A percentile compares a stretch with the other conserved stretches of the same genome.
Conservation (phyloP, 208 protist species). For the Leishmania mexicana region DNA sequence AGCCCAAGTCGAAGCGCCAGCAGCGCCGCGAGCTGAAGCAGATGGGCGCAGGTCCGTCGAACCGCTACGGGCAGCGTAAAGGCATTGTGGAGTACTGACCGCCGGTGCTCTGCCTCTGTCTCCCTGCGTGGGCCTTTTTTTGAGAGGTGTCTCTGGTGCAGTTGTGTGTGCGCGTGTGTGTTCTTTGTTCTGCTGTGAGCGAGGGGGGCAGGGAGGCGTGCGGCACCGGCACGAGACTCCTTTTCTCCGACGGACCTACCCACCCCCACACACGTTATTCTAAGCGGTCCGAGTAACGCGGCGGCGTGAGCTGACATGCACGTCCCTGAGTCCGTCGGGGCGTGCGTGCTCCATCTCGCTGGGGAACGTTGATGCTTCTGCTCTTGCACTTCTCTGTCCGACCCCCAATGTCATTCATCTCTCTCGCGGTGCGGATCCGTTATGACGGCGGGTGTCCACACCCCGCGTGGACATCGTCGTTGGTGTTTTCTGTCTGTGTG, state of each 20-base stretch:
- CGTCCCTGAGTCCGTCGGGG: not conserved
- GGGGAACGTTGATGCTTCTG: not conserved
- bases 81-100: slow-evolving; percentile 64
- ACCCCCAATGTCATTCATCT: not conserved
- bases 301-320: not conserved
- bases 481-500: not conserved
- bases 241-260: not conserved
- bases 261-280: not conserved
- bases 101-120: not conserved
- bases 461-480: not conserved
- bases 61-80: slow-evolving; percentile 64
- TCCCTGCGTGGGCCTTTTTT: not conserved
- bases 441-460: not conserved
- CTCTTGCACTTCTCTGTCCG: not conserved
- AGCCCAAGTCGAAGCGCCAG: slow-evolving; percentile 67
- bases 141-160: not conserved
- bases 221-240: not conserved
- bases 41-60: slow-evolving; percentile 46
- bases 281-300: not conserved
- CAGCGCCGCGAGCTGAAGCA: slow-evolving; percentile 73
- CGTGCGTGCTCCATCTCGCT: not conserved
- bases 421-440: not conserved
- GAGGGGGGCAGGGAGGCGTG: no score
- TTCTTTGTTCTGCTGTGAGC: not conserved
- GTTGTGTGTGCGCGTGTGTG: not conserved